These are phyloP conservation scores for Diaporthe aspalathi DNA, from an alignment of 2,329 filamentous ascomycete species.

Conservation along the genomic window DNA sequence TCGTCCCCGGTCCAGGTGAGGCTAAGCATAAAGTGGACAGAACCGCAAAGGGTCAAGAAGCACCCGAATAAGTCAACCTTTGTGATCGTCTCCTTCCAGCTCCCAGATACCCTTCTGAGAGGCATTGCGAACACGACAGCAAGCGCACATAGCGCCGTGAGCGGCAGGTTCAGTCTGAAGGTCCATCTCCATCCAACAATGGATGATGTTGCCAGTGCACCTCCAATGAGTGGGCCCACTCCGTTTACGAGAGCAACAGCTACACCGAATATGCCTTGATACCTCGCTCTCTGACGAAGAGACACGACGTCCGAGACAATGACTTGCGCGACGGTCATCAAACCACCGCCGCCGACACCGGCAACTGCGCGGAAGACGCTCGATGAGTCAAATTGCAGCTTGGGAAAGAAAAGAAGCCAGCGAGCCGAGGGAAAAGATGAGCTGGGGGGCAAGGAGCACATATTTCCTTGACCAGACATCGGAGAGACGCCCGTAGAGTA, in stretches of 20 bases:
- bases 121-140: constrained; percentile 38
- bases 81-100: constrained; percentile 29
- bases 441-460: constrained; percentile 33
- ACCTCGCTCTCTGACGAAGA: constrained; percentile 37
- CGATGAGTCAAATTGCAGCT: constrained; percentile 38
- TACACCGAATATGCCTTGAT: constrained; percentile 39
- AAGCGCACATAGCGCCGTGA: constrained; percentile 35
- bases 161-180: constrained; percentile 37
- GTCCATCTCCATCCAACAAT: constrained; percentile 4
- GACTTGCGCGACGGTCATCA: constrained; percentile 37
- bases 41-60: not conserved
- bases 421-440: constrained; percentile 38
- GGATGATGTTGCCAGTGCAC: constrained; percentile 6
- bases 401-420: constrained; percentile 38
- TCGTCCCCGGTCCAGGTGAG: constrained; percentile 31
- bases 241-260: constrained; percentile 37
- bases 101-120: constrained; percentile 35
- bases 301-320: constrained; percentile 40
- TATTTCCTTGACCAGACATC: constrained; percentile 67
- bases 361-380: constrained; percentile 37
- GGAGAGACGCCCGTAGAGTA: constrained; percentile 70
- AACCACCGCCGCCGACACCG: constrained; percentile 39
- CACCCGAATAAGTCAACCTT: constrained; percentile 38
- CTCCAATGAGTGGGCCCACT: constrained; percentile 34
- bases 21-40: constrained; percentile 8